Evolutionary conservation across 1,284 basidiomycete genomes (phyloP).

Genomic region (Leccinum laetum): DNA sequence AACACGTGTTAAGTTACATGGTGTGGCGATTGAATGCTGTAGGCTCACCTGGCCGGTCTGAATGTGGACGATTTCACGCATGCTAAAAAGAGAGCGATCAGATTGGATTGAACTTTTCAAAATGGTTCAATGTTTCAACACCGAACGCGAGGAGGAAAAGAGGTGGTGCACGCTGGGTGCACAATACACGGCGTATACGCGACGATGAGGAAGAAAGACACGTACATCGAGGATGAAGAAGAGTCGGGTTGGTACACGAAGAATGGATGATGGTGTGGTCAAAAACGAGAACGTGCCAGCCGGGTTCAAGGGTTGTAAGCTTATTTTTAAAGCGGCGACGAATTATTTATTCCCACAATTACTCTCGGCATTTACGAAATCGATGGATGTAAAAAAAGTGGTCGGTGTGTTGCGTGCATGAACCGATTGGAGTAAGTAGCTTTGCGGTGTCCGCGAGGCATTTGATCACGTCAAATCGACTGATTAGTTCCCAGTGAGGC

Average conservation of each 20-base stretch:
- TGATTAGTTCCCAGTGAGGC: not conserved
- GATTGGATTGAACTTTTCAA: conserved; percentile 19
- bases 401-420: not conserved
- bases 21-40: not conserved
- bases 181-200: conserved; percentile 9
- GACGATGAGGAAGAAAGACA: conserved; percentile 19
- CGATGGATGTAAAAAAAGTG: conserved; percentile 11
- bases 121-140: conserved; percentile 40
- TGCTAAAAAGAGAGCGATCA: conserved; percentile 50
- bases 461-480: not conserved
- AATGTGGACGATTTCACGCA: conserved; percentile 98
- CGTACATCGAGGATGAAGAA: conserved; percentile 29
- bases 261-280: conserved; percentile 37
- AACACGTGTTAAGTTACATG: conserved; percentile 18
- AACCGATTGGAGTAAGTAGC: too few relatives aligned
- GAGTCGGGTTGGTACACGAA: conserved; percentile 30
- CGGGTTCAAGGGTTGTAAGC: conserved; percentile 40
- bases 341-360: conserved; percentile 21
- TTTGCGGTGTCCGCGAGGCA: not conserved
- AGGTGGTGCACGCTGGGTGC: not conserved
- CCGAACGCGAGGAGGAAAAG: conserved; percentile 34
- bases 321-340: conserved; percentile 39
- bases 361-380: conserved; percentile 14
- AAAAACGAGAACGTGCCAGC: conserved; percentile 31
- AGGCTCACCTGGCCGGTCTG: conserved; percentile 87